Conservation (phyloP, 352 stramenopile species). For the Phytophthora litchii region DNA sequence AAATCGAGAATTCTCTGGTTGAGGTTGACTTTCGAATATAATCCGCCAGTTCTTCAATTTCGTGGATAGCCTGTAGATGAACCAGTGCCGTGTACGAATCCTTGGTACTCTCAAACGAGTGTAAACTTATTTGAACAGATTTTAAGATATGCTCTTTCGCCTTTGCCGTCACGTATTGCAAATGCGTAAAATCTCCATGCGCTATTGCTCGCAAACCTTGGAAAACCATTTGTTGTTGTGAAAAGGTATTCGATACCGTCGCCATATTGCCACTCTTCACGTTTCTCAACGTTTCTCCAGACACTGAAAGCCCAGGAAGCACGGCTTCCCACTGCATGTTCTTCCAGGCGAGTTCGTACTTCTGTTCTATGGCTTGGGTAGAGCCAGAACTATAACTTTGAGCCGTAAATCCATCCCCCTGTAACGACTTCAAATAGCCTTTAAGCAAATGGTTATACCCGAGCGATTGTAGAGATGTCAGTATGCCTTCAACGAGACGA, state of each 20-base stretch:
- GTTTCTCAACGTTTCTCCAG: conserved; percentile 6
- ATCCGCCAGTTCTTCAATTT: conserved; percentile 60
- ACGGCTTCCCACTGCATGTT: conserved; percentile 72
- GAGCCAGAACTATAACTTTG: background rate
- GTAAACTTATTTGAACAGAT: conserved; percentile 62
- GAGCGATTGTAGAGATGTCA: conserved; percentile 64
- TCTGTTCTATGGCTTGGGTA: conserved; percentile 50
- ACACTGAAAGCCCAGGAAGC: conserved; percentile 31
- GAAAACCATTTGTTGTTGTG: conserved; percentile 62
- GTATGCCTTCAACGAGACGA: conserved; percentile 53
- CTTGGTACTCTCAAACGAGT: conserved; percentile 70
- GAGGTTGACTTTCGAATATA: conserved; percentile 12
- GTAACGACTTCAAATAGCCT: conserved; percentile 54
- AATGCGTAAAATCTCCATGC: conserved; percentile 49
- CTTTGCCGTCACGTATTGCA: conserved; percentile 37
- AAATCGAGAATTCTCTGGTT: background rate
- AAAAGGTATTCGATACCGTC: conserved; percentile 29
- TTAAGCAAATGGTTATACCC: conserved; percentile 80
- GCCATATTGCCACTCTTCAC: conserved; percentile 1
- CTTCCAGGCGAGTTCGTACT: conserved; percentile 84
- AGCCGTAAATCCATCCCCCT: background rate
- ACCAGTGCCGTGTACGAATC: conserved; percentile 63
- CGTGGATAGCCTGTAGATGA: conserved; percentile 60
- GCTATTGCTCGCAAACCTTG: conserved; percentile 62
- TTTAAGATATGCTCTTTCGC: conserved; percentile 62